Conservation (phyloP, 2,329 filamentous ascomycete species). For the Clonostachys sp. region DNA sequence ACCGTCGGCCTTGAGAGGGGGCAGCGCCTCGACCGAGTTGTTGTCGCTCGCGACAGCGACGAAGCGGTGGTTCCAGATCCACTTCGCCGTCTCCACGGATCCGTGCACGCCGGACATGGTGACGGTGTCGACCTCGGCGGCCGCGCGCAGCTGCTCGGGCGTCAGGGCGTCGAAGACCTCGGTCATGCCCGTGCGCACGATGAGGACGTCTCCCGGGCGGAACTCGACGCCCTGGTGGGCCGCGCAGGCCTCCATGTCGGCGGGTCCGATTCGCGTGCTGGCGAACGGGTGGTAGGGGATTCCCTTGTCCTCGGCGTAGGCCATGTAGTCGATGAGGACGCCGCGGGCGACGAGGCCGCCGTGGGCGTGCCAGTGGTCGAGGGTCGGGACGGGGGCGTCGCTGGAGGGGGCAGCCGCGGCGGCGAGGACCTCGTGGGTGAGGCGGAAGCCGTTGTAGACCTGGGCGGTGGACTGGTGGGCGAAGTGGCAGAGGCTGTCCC, state of each 20-base stretch:
- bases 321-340: conserved; percentile 49
- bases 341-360: conserved; percentile 51
- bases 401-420: conserved; percentile 13
- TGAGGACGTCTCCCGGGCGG: conserved; percentile 60
- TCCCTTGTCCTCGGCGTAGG: conserved; percentile 43
- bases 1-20: conserved; percentile 40
- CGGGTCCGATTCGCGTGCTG: conserved; percentile 45
- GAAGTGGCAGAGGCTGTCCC: conserved; percentile 48
- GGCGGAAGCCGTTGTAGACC: conserved; percentile 45
- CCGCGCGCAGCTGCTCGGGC: conserved; percentile 17
- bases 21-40: conserved; percentile 60
- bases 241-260: conserved; percentile 54
- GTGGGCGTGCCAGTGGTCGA: conserved; percentile 44
- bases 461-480: conserved; percentile 33
- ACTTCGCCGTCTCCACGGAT: conserved; percentile 48
- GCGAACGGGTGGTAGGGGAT: conserved; percentile 46
- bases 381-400: conserved; percentile 25
- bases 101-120: conserved; percentile 35
- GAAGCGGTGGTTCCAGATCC: conserved; percentile 68
- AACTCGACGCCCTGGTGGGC: conserved; percentile 58
- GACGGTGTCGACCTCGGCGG: conserved; percentile 15
- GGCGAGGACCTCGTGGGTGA: conserved; percentile 22
- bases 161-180: conserved; percentile 48
- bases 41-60: conserved; percentile 60
- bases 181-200: conserved; percentile 60